These are phyloP conservation scores for Hortiboletus flavorubellus DNA, from an alignment of 768 basidiomycete species.

Conservation along the genomic window DNA sequence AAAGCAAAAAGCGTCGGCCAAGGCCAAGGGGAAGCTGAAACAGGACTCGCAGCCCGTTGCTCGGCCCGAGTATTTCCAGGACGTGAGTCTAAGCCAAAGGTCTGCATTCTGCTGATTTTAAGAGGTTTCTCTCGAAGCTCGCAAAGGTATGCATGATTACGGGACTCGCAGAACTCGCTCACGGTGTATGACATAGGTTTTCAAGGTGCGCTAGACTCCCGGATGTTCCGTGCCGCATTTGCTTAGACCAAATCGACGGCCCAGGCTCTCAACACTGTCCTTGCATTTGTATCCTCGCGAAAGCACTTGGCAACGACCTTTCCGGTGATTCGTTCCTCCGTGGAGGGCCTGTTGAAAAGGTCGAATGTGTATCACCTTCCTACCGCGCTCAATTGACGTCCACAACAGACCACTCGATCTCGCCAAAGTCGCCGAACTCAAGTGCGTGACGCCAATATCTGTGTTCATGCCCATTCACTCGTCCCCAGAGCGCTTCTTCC, in stretches of 20 bases:
- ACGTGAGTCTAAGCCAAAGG: conserved; percentile 28
- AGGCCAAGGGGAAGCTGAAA: conserved; percentile 20
- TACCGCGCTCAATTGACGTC: not conserved
- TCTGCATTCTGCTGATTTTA: not conserved
- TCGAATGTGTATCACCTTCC: conserved; percentile 18
- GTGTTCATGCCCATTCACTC: not conserved
- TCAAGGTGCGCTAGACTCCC: conserved; percentile 34
- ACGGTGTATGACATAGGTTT: conserved; percentile 32
- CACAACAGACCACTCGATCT: conserved; percentile 71
- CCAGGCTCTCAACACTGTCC: conserved; percentile 84
- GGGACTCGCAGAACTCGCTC: not conserved
- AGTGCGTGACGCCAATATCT: conserved; percentile 40
- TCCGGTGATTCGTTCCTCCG: conserved; percentile 68
- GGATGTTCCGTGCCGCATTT: not conserved
- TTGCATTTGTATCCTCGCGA: conserved; percentile 81
- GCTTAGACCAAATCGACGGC: not conserved
- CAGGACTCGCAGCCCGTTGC: conserved; percentile 2
- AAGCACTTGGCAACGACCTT: conserved; percentile 82
- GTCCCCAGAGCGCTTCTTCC: conserved; percentile 70
- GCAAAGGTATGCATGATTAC: conserved; percentile 48
- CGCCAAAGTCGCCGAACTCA: conserved; percentile 76
- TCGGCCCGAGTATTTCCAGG: conserved; percentile 68
- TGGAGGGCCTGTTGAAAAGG: conserved; percentile 77
- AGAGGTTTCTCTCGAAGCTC: conserved; percentile 36
- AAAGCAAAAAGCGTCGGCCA: conserved; percentile 11